Conservation (phyloP, 768 basidiomycete species). For the Auricularia auricula-judae region DNA sequence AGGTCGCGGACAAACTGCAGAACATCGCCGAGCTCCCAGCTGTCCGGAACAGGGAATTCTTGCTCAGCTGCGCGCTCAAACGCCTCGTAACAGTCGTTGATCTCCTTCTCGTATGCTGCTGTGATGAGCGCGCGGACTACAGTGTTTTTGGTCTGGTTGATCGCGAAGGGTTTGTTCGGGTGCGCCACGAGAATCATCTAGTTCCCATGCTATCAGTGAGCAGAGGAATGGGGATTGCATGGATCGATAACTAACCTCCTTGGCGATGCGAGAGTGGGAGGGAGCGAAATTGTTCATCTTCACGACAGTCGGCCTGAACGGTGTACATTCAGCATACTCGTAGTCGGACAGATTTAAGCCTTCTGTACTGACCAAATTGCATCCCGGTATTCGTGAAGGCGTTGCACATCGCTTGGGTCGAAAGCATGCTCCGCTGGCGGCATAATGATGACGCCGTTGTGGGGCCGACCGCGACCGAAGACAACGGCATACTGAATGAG, state of each 20-base stretch:
- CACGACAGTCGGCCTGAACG: constrained; percentile 25
- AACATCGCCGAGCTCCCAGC: constrained; percentile 8
- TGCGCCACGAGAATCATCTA: constrained; percentile 36
- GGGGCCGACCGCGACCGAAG: constrained; percentile 20
- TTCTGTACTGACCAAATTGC: not conserved
- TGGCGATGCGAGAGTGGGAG: constrained; percentile 28
- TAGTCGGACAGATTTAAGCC: not conserved
- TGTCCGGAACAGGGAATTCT: not conserved
- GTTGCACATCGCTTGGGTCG: constrained; percentile 19
- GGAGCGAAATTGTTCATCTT: constrained; percentile 10
- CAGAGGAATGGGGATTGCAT: not conserved
- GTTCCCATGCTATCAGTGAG: not conserved
- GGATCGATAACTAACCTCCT: constrained; percentile 19
- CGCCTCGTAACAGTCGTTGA: constrained; percentile 24
- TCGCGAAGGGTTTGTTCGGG: constrained; percentile 25
- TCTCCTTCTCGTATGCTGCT: constrained; percentile 27
- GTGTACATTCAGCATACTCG: constrained; percentile 10
- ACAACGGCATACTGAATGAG: constrained; percentile 5
- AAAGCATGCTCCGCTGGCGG: constrained; percentile 23
- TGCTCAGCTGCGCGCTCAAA: constrained; percentile 14
- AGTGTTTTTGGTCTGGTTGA: not conserved
- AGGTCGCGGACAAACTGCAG: constrained; percentile 22
- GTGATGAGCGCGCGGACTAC: not conserved
- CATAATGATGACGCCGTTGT: constrained; percentile 28
- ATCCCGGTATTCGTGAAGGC: constrained; percentile 18